These are phyloP conservation scores for Urtica urens DNA, from an alignment of 306 rosid species.

Conservation along the genomic window DNA sequence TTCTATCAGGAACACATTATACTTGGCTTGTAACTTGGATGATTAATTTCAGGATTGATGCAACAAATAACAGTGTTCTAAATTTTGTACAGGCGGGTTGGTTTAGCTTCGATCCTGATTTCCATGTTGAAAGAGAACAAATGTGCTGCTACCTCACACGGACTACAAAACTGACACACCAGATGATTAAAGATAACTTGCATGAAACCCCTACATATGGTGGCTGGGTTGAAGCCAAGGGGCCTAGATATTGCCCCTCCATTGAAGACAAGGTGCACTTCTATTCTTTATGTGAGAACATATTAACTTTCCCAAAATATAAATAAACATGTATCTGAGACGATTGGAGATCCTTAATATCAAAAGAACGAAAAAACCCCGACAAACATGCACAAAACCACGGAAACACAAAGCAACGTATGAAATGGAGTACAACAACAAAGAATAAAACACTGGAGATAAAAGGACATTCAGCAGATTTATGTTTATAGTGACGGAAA, in stretches of 20 bases:
- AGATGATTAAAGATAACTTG: conserved; percentile 77
- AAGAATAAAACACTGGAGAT: too few species aligned
- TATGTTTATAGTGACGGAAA: too few species aligned
- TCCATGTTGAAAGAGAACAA: conserved; percentile 88
- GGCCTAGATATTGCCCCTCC: conserved; percentile 97
- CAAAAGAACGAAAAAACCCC: too few species aligned
- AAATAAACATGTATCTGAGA: too few species aligned
- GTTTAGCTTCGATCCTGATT: conserved; percentile 94
- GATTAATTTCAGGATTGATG: conserved; percentile 1
- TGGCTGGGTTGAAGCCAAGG: conserved; percentile 97
- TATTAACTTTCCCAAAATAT: too few species aligned
- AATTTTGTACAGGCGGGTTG: conserved; percentile 63
- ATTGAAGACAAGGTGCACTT: conserved; percentile 87
- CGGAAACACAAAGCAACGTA: too few species aligned
- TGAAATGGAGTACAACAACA: too few species aligned
- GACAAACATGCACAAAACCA: too few species aligned
- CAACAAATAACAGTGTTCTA: conserved; percentile 6
- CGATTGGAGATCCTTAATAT: too few species aligned
- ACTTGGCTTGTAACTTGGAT: conserved; percentile 7
- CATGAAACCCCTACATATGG: conserved; percentile 98
- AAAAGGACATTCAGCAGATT: too few species aligned
- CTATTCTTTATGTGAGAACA: conserved; percentile 2
- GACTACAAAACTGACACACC: conserved; percentile 79
- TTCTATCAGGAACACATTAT: too few species aligned
- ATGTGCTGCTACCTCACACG: conserved; percentile 97